Base-by-base conservation (phyloP, 129 eudicot genomes). In the Escallonia herrerae region DNA sequence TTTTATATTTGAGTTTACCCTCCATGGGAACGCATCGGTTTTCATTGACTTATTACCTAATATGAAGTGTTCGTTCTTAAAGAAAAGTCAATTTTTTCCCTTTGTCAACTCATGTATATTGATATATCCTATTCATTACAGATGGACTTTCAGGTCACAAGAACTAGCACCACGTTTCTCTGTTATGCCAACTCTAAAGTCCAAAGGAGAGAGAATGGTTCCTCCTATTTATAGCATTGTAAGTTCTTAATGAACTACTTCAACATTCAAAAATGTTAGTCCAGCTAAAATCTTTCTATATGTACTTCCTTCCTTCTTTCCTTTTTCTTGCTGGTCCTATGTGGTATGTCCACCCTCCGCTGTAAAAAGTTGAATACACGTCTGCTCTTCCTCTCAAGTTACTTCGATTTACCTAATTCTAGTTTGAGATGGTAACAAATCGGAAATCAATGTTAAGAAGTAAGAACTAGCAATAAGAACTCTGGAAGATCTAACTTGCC, bases 121-220 rank as follows among this genome's bases (percentile, higher is more conserved):
- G 46, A 66, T 63, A 56, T 15, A 46, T 62, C 40, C 54, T 51
- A 48, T n/a, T 43, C 41, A 40, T 72, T 54, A 55, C 86, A 94
- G 99, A 68, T 94, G 99, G 99, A 94, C 84, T 71, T 94, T 94
- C 79, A 83, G 99, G 79, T 84, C 93, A 49, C 95, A 89, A 62
- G 82, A 89, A 53, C 73, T 86, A 69, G 93, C 90, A 47, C 99
- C 95, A 51, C 84, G 83, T 42, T 94, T 94, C 72, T 81, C 96
- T 11, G 87, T 94, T 67, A 84, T 94, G 95, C 96, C 99, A 7
- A 80, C 80, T 47, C 72, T 86, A 69, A 94, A 82, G 78, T 76
- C 72, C 22, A 83, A 75, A 62, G 83, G 69, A 67, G 82, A 82
- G 22, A 70, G 64, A 69, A 41, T 63, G 15, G 72, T 88, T 66